phyloP scores from a whole-genome alignment of 1,139 yeast genomes.

The Suhomyces terraborum region DNA sequence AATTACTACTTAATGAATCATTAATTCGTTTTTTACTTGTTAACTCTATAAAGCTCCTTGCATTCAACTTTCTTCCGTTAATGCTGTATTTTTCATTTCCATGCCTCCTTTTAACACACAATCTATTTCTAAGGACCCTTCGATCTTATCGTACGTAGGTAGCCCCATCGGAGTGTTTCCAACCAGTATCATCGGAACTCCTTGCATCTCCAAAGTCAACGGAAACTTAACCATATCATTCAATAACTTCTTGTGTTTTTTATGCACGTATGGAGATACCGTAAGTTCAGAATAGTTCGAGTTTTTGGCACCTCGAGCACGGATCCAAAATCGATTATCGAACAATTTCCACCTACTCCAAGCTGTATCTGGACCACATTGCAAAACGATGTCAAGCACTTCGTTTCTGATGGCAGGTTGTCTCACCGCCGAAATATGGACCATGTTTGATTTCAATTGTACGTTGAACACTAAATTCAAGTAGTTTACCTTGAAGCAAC shows the following conservation, averaged over 20 bases:
- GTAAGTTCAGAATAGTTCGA: too few relatives aligned
- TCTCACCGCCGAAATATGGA: conserved; percentile 1
- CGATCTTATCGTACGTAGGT: conserved; percentile 2
- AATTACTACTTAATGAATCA: too few relatives aligned
- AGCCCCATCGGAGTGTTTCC: conserved; percentile 3
- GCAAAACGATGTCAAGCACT: neutral
- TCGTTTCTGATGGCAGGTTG: conserved; percentile 9
- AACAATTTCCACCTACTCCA: conserved; percentile 21
- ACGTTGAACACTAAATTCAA: conserved; percentile 9
- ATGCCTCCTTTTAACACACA: conserved; percentile 7
- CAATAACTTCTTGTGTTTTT: conserved; percentile 13
- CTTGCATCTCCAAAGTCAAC: conserved; percentile 7
- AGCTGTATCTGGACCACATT: neutral
- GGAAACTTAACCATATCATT: neutral
- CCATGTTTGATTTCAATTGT: neutral
- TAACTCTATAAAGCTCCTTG: neutral
- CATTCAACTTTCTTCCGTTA: neutral
- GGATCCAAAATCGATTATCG: conserved; percentile 42
- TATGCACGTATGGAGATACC: conserved; percentile 27
- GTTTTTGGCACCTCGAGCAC: conserved; percentile 18
- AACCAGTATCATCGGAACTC: conserved; percentile 11
- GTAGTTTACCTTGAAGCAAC: conserved; percentile 8
- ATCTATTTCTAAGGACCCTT: conserved; percentile 2
- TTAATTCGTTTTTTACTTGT: too few relatives aligned
- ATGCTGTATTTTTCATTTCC: neutral